Percentiles rank a stretch among this genome's conserved stretches.
phyloP scores from a whole-genome alignment of 2,329 filamentous ascomycete species.

The Pseudogymnoascus sp. region DNA sequence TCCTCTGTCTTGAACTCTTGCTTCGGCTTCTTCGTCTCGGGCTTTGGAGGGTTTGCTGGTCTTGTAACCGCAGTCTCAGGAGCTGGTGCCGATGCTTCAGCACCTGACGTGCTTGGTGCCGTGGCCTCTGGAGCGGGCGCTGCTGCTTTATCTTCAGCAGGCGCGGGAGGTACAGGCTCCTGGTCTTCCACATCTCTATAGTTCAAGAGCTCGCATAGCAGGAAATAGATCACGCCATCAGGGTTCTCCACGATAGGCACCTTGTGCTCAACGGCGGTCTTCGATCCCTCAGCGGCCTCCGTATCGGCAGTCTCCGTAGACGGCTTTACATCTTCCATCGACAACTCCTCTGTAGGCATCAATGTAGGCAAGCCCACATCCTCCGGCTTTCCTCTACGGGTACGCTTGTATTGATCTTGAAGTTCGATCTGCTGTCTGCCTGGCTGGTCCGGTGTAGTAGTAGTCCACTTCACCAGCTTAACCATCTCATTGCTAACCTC shows the following conservation, averaged over 20 bases:
- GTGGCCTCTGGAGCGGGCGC: conserved; percentile 28
- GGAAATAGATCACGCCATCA: conserved; percentile 90
- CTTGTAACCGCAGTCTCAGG: background rate
- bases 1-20: conserved; percentile 81
- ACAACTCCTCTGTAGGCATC: conserved; percentile 29
- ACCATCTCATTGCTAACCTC: conserved; percentile 81
- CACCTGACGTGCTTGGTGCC: conserved; percentile 16
- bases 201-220: conserved; percentile 84
- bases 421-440: conserved; percentile 36
- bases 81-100: conserved; percentile 12
- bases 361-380: conserved; percentile 26
- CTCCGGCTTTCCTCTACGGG: conserved; percentile 18
- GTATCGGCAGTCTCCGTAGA: conserved; percentile 54
- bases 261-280: conserved; percentile 61
- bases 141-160: conserved; percentile 22
- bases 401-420: background rate
- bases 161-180: conserved; percentile 35
- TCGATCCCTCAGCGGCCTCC: conserved; percentile 57
- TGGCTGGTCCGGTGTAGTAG: conserved; percentile 28
- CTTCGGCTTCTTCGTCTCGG: conserved; percentile 58
- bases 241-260: conserved; percentile 83
- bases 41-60: conserved; percentile 11
- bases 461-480: conserved; percentile 58
- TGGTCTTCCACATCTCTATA: conserved; percentile 92
- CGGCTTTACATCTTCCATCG: conserved; percentile 46